Evolutionary conservation across 2,329 filamentous ascomycete species (phyloP).

Genomic region (Periconia macrospinosa): DNA sequence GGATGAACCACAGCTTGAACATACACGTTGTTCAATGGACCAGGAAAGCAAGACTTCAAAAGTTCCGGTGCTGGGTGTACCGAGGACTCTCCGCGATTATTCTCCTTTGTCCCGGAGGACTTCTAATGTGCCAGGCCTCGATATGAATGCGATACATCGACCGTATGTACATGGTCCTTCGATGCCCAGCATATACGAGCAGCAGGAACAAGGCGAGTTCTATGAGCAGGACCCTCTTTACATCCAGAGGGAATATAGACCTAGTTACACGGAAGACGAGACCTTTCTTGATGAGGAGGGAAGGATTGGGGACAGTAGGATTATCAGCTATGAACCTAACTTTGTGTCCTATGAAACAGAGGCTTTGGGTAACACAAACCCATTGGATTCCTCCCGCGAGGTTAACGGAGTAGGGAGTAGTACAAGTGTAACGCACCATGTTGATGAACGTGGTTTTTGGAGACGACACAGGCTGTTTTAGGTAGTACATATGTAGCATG

Average conservation of each 20-base stretch:
- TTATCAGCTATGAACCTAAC: neutral
- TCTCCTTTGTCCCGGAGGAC: slow-evolving; percentile 5
- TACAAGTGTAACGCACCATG: slow-evolving; percentile 7
- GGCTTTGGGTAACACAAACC: neutral
- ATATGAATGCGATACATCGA: slow-evolving; percentile 3
- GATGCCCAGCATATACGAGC: slow-evolving; percentile 28
- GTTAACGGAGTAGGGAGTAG: neutral
- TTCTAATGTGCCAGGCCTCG: slow-evolving; percentile 20
- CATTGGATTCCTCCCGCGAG: neutral
- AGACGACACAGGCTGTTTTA: slow-evolving; percentile 48
- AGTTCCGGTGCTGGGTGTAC: neutral
- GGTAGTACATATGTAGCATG: neutral
- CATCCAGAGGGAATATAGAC: no score
- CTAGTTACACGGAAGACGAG: neutral
- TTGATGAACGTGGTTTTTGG: slow-evolving; percentile 44
- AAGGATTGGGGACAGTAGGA: neutral
- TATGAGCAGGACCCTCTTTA: neutral
- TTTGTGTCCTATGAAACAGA: neutral
- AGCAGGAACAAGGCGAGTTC: slow-evolving; percentile 24
- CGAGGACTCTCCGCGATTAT: neutral
- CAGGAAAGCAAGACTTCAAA: neutral
- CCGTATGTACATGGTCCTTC: slow-evolving; percentile 13
- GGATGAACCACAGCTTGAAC: neutral
- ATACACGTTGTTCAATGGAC: neutral
- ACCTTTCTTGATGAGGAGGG: slow-evolving; percentile 9